These are phyloP conservation scores for Lentinus polychrous DNA, from an alignment of 1,284 basidiomycete species.

Conservation along the genomic window DNA sequence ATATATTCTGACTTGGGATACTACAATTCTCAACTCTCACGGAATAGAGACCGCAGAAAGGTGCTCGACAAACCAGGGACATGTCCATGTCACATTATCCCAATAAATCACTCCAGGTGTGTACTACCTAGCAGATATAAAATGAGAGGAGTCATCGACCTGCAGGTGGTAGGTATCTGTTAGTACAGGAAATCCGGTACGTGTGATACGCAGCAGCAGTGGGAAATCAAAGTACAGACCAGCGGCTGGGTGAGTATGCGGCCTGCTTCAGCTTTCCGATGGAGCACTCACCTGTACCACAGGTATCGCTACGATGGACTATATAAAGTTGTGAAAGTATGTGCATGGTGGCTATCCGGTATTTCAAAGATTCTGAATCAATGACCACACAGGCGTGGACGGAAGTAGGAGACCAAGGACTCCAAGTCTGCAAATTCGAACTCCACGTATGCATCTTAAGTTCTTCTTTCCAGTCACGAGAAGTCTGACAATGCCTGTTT, in stretches of 20 bases:
- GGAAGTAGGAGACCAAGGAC: neutral
- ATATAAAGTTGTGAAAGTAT: conserved; percentile 29
- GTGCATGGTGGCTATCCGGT: neutral
- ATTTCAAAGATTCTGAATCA: neutral
- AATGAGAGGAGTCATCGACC: neutral
- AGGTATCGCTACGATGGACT: conserved; percentile 44
- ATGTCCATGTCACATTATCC: conserved; percentile 27
- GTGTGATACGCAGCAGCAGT: conserved; percentile 32
- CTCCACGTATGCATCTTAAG: conserved; percentile 1
- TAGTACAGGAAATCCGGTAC: conserved; percentile 29
- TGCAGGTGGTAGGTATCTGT: conserved; percentile 25
- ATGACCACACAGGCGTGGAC: neutral
- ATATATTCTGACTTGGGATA: too few species aligned
- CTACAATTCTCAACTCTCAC: too few species aligned
- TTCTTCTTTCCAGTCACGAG: neutral
- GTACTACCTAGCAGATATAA: conserved; percentile 3
- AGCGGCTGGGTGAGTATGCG: conserved; percentile 21
- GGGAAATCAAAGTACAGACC: conserved; percentile 25
- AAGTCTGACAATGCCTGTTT: neutral
- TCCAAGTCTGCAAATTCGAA: conserved; percentile 7
- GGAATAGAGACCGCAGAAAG: too few species aligned
- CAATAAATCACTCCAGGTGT: conserved; percentile 29
- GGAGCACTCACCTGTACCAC: neutral
- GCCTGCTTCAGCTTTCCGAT: neutral
- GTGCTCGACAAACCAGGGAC: conserved; percentile 24